Base-by-base conservation (phyloP, 495 filamentous ascomycete genomes). In the Penicillium diatomitis region DNA sequence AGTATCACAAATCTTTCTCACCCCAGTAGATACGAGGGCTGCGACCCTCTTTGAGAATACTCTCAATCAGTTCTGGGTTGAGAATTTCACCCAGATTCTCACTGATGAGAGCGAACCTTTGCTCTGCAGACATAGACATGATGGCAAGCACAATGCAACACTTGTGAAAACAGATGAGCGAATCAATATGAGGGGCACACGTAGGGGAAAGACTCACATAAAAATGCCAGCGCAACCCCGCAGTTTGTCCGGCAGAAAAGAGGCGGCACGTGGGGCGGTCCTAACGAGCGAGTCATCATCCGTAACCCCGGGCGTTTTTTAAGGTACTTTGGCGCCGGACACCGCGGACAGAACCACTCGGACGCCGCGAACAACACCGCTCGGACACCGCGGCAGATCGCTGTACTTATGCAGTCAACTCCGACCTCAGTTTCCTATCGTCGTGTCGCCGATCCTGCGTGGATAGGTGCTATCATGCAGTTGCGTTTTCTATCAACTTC, bases 21-120 rank as follows among this genome's bases (percentile, higher is more conserved):
- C 86, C 90, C 88, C 87, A 95, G 79, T 96, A 96, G 58, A 95
- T 77, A 39, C 76, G 77, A 10, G 85, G 77, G 29, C 82, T 78
- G 8, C 82, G 72, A n/a, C 84, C 78, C 62, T 92, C 75, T 8
- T 80, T 79, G 32, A 82, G 62, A 43, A 96, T 68, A 49, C 79
- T 71, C 61, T 92, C 84, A 49, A 97, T 85, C 43, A 96, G 82
- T 58, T 96, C 88, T 27, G 80, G 81, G 54, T 90, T 89, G 41
- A 98, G 78, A 33, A 91, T 68, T 73, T 98, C 92, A 46, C 80
- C 79, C 42, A 96, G 73, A 61, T 91, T 91, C 52, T 82, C 79
- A 11, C 73, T 77, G 63, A 97, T 96, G 52, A 96, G 78, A 41
- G 75, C 75, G 45, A 89, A 71, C 56, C 73, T 74, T 46, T 40